These are phyloP conservation scores for Plasmodium relictum DNA, from an alignment of 169 alveolate genomes.

Conservation along the genomic window DNA sequence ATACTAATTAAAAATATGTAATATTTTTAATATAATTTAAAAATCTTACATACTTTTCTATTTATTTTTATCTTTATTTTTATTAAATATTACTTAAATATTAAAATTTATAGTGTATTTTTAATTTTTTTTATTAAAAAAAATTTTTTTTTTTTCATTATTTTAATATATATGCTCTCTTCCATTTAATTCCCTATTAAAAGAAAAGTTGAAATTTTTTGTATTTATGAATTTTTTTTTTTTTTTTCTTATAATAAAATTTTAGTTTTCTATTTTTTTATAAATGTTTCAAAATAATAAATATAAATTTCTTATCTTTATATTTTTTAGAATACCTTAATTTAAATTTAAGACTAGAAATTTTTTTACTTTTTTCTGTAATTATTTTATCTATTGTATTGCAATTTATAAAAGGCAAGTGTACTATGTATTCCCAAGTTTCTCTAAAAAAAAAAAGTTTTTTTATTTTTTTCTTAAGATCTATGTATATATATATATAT, in stretches of 20 bases:
- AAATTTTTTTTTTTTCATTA: background rate
- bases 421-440: conserved; percentile 76
- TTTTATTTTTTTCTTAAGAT: background rate
- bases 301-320: too few species aligned
- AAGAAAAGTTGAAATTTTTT: background rate
- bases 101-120: background rate
- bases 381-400: conserved; percentile 65
- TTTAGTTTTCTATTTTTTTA: background rate
- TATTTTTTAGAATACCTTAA: conserved; percentile 22
- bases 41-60: too few species aligned
- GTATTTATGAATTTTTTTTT: background rate
- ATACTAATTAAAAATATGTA: too few species aligned
- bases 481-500: background rate
- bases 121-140: background rate
- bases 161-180: conserved; percentile 67
- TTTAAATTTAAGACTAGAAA: conserved; percentile 64
- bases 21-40: too few species aligned
- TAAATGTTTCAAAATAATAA: too few species aligned
- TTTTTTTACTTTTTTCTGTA: conserved; percentile 52
- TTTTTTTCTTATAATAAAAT: background rate
- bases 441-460: conserved; percentile 27
- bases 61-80: background rate
- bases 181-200: conserved; percentile 57
- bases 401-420: conserved; percentile 74
- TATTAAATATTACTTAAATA: background rate